A percentile compares a stretch with the other conserved stretches of the same genome.
Evolutionary conservation across 179 eudicot species (phyloP).

Genomic region (Pouteria campechiana): DNA sequence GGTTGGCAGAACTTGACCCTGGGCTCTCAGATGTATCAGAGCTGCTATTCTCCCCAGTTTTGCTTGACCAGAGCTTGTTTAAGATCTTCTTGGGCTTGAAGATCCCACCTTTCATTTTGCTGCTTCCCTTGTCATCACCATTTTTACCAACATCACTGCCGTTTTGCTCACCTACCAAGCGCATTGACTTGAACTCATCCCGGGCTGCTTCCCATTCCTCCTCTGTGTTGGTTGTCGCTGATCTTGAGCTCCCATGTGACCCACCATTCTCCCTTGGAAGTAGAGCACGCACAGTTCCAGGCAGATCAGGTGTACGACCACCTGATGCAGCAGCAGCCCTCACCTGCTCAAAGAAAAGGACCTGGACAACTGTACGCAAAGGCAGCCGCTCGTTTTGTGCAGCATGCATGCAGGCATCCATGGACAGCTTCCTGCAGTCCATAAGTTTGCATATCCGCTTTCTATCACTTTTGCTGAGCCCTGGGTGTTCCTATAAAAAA

Average conservation of each 20-base stretch:
- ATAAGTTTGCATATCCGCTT: conserved; percentile 62
- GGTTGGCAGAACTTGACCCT: conserved; percentile 35
- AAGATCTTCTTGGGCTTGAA: conserved; percentile 62
- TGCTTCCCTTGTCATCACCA: conserved; percentile 25
- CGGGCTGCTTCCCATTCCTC: conserved; percentile 86
- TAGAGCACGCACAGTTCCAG: conserved; percentile 49
- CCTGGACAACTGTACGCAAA: conserved; percentile 64
- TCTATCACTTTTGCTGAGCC: conserved; percentile 62
- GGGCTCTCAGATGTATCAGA: conserved; percentile 77
- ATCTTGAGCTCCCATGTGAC: conserved; percentile 47
- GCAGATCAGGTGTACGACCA: conserved; percentile 86
- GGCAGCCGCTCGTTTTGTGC: conserved; percentile 84
- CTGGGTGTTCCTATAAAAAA: conserved; percentile 63
- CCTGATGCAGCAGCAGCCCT: conserved; percentile 76
- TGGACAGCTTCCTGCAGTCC: conserved; percentile 92
- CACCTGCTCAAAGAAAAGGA: conserved; percentile 77
- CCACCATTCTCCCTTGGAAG: no score
- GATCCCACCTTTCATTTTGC: conserved; percentile 47
- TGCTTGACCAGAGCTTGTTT: conserved; percentile 62
- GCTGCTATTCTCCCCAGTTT: conserved; percentile 59
- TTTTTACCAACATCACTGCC: conserved; percentile 11
- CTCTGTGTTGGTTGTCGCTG: conserved; percentile 42
- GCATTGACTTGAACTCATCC: conserved; percentile 69
- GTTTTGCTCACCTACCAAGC: conserved; percentile 19
- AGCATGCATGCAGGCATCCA: conserved; percentile 72